These are phyloP conservation scores for Wickerhamomyces mucosus DNA, from an alignment of 805 yeast genomes.

Conservation along the genomic window DNA sequence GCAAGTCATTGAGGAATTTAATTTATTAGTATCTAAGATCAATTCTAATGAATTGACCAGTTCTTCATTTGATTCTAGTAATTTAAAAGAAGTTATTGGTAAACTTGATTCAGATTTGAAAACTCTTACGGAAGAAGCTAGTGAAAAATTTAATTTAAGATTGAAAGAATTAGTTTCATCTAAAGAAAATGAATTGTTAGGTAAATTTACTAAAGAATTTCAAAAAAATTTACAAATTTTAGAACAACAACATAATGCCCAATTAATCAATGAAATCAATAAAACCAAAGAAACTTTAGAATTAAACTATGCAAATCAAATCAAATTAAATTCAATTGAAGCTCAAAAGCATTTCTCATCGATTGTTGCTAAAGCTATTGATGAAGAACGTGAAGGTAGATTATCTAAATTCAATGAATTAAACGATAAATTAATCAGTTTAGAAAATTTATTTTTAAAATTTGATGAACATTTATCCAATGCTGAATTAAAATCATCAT, in stretches of 20 bases:
- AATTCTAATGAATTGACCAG: conserved; percentile 15
- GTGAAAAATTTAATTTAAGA: conserved; percentile 7
- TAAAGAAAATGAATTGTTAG: conserved; percentile 49
- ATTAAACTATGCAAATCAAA: conserved; percentile 65
- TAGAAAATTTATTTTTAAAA: conserved; percentile 43
- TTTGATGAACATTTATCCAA: conserved; percentile 28
- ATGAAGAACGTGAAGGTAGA: conserved; percentile 70
- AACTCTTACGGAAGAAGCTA: conserved; percentile 7
- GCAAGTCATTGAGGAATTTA: conserved; percentile 17
- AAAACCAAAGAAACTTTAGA: conserved; percentile 56
- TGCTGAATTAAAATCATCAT: conserved; percentile 29
- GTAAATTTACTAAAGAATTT: conserved; percentile 50
- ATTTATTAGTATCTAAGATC: conserved; percentile 13
- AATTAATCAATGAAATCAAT: conserved; percentile 54
- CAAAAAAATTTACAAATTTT: conserved; percentile 51
- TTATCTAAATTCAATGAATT: conserved; percentile 60
- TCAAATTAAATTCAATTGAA: conserved; percentile 55
- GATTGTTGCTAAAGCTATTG: conserved; percentile 49
- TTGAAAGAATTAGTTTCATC: conserved; percentile 16
- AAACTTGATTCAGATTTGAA: conserved; percentile 15
- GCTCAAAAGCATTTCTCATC: conserved; percentile 60
- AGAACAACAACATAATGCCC: conserved; percentile 46
- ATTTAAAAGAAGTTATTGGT: conserved; percentile 9
- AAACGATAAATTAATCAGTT: conserved; percentile 38
- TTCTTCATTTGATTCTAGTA: conserved; percentile 5